phyloP scores from a whole-genome alignment of 2,329 filamentous ascomycete genomes.

The Colletotrichum orbiculare region DNA sequence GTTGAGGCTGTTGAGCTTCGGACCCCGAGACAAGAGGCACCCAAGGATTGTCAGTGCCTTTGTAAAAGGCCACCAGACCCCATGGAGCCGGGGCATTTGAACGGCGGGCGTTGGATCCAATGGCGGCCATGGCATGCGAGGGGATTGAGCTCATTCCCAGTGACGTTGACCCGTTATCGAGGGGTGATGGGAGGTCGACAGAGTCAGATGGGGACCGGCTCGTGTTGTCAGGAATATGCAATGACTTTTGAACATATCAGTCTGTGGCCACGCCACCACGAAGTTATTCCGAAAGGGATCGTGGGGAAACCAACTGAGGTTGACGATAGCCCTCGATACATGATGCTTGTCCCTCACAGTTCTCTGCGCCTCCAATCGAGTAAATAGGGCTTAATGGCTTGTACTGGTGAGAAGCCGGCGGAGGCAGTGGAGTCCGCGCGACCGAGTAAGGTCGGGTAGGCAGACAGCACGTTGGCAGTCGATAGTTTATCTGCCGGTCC shows the following conservation, averaged over 20 bases:
- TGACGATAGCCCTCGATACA: conserved; percentile 1
- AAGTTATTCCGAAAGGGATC: not conserved
- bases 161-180: conserved; percentile 5
- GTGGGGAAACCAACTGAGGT: not conserved
- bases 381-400: not conserved
- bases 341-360: not conserved
- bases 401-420: not conserved
- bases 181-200: not conserved
- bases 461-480: not conserved
- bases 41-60: conserved; percentile 56
- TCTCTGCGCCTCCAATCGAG: too few relatives aligned
- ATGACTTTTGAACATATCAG: conserved; percentile 12
- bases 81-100: conserved; percentile 38
- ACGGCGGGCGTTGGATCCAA: not conserved
- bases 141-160: conserved; percentile 23
- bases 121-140: conserved; percentile 9
- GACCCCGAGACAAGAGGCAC: conserved; percentile 47
- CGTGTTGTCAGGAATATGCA: conserved; percentile 8
- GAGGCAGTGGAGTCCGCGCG: not conserved
- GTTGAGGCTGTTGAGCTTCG: conserved; percentile 45
- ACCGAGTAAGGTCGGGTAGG: conserved; percentile 1
- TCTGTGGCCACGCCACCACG: not conserved
- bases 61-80: conserved; percentile 49
- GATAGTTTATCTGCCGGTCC: conserved; percentile 21
- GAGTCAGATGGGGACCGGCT: conserved; percentile 5